Percentiles rank a stretch among this genome's conserved stretches.
Conservation (phyloP, 768 basidiomycete genomes). For the Sporobolomyces roseus region DNA sequence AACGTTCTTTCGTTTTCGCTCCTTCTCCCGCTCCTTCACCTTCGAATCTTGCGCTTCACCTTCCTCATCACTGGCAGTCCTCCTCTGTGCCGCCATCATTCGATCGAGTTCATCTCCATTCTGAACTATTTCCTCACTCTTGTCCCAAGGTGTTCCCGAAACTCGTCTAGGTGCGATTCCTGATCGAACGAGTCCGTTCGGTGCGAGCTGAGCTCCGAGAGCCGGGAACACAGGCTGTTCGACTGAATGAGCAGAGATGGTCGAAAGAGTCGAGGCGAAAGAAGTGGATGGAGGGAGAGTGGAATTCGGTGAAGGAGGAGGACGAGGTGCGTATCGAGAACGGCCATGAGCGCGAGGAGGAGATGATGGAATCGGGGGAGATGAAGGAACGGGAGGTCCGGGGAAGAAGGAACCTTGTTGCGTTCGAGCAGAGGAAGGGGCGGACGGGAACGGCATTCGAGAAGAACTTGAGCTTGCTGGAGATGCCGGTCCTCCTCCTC, state of each 20-base stretch:
- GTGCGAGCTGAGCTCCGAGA: neutral
- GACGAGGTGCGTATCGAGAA: neutral
- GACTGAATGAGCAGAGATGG: neutral
- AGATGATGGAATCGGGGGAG: slow-evolving; percentile 4
- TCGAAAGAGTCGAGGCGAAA: slow-evolving; percentile 5
- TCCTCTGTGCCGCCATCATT: slow-evolving; percentile 28
- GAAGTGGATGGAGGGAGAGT: neutral
- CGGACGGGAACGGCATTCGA: no score
- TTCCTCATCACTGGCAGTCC: no score
- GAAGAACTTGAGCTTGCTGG: neutral
- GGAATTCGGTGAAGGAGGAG: neutral
- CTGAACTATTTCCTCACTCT: neutral
- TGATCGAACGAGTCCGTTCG: slow-evolving; percentile 14
- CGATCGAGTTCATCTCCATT: slow-evolving; percentile 27
- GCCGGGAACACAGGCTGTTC: slow-evolving; percentile 24
- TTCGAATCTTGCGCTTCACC: neutral
- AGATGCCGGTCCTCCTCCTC: no score
- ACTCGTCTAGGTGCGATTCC: neutral
- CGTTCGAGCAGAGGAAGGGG: neutral
- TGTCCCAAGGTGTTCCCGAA: slow-evolving; percentile 15
- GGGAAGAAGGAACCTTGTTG: neutral
- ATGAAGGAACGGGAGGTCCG: slow-evolving; percentile 3
- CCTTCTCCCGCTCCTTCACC: slow-evolving; percentile 5
- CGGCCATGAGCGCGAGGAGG: slow-evolving; percentile 12
- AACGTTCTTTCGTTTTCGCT: slow-evolving; percentile 11